Conservation (phyloP, 192 early-diverging fungal genomes). For the Chytriomyces sp. region DNA sequence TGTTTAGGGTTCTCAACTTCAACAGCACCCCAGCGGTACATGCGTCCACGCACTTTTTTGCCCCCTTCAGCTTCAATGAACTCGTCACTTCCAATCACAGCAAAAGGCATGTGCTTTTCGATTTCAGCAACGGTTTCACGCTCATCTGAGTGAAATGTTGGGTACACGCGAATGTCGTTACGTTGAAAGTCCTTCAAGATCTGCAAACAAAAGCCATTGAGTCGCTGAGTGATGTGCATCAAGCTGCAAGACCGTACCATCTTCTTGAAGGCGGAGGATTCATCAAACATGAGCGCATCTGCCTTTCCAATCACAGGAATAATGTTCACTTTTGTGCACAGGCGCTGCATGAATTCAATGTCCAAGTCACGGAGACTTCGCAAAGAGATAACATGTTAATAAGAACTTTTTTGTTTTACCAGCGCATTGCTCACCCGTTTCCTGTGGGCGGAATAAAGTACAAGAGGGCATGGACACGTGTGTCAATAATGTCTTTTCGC, state of each 20-base stretch:
- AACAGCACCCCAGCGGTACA: constrained; percentile 97
- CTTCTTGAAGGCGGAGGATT: constrained; percentile 87
- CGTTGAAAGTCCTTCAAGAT: constrained; percentile 69
- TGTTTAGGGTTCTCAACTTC: constrained; percentile 97
- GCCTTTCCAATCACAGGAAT: constrained; percentile 96
- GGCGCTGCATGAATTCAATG: constrained; percentile 88
- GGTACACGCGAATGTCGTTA: constrained; percentile 73
- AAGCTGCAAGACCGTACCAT: constrained; percentile 48
- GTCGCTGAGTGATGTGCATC: constrained; percentile 13
- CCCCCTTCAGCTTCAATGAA: constrained; percentile 71
- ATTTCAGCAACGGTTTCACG: constrained; percentile 67
- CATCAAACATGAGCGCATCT: constrained; percentile 88
- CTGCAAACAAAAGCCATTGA: constrained; percentile 71
- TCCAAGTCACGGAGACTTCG: constrained; percentile 63
- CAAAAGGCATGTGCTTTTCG: constrained; percentile 85
- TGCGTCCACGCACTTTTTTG: constrained; percentile 86
- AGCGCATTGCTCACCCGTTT: constrained; percentile 15
- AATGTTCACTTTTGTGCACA: constrained; percentile 92
- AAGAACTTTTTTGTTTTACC: neutral
- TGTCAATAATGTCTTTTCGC: constrained; percentile 82
- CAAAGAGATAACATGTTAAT: neutral
- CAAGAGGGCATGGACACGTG: constrained; percentile 90
- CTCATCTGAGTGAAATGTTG: constrained; percentile 76
- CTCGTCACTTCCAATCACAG: constrained; percentile 91
- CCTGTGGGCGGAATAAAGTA: constrained; percentile 98